A percentile compares a stretch with the other conserved stretches of the same genome.
Conservation (phyloP, 2,329 filamentous ascomycete species). For the Nothophoma quercina region DNA sequence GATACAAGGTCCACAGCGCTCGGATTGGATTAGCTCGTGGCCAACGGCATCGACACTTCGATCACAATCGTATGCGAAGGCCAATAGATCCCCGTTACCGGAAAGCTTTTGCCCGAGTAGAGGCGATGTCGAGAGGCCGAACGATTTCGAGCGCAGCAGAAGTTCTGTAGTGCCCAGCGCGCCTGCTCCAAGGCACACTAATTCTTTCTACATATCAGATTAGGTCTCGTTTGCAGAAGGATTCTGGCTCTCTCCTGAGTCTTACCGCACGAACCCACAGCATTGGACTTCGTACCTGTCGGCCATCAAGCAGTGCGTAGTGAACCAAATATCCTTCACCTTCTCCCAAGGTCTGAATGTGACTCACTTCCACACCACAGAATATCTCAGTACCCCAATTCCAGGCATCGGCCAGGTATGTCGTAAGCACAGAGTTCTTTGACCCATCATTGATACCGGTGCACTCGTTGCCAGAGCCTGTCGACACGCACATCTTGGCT, state of each 20-base stretch:
- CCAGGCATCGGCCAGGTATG: slow-evolving; percentile 74
- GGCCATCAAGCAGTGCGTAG: background rate
- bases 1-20: slow-evolving; percentile 1
- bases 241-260: too few relatives aligned
- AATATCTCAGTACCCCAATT: slow-evolving; percentile 77
- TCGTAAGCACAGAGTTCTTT: slow-evolving; percentile 71
- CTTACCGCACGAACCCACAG: slow-evolving; percentile 6
- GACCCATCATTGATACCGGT: slow-evolving; percentile 73
- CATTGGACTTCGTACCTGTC: background rate
- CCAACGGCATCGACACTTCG: slow-evolving; percentile 57
- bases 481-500: slow-evolving; percentile 68
- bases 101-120: slow-evolving; percentile 59
- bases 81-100: slow-evolving; percentile 72
- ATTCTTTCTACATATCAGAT: slow-evolving; percentile 54
- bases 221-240: too few relatives aligned
- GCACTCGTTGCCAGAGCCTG: slow-evolving; percentile 67
- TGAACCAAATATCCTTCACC: background rate
- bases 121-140: slow-evolving; percentile 66
- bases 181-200: slow-evolving; percentile 72
- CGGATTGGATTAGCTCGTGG: background rate
- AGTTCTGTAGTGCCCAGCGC: slow-evolving; percentile 71
- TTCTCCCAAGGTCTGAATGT: slow-evolving; percentile 56
- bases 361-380: slow-evolving; percentile 71
- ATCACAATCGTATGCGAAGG: slow-evolving; percentile 70
- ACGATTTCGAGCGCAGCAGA: slow-evolving; percentile 40